Conservation (phyloP, 176 grass and related monocot species). For the Lolium rigidum region DNA sequence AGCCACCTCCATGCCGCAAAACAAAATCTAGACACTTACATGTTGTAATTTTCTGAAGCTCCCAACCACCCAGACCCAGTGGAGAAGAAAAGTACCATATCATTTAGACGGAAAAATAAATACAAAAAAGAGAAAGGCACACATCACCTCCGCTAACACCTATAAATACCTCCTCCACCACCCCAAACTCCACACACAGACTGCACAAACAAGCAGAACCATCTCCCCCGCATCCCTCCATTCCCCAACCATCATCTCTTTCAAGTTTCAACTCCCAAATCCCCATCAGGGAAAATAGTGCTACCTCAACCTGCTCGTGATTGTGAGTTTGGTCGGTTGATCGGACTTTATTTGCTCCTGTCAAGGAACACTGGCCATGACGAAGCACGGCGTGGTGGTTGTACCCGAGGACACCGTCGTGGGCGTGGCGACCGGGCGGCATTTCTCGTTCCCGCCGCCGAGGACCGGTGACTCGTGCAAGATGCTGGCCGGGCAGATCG, state of each 20-base stretch:
- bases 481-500: slow-evolving; percentile 55
- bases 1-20: not conserved
- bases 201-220: not conserved
- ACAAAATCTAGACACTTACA: not conserved
- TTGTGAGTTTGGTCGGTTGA: not conserved
- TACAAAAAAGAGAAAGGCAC: not conserved
- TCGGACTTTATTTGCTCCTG: not conserved
- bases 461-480: slow-evolving; percentile 34
- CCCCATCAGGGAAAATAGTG: not conserved
- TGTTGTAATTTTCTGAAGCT: not conserved
- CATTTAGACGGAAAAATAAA: not conserved
- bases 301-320: not conserved
- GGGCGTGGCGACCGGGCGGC: not conserved
- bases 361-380: slow-evolving; percentile 32
- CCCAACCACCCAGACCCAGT: slow-evolving; percentile 7
- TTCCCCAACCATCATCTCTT: not conserved
- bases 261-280: no score
- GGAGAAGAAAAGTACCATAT: slow-evolving; percentile 1
- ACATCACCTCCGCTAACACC: not conserved
- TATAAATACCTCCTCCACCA: slow-evolving; percentile 45
- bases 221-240: not conserved
- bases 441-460: slow-evolving; percentile 64
- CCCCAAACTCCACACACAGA: slow-evolving; percentile 16
- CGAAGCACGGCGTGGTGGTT: slow-evolving; percentile 46
- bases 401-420: slow-evolving; percentile 46